phyloP scores from a whole-genome alignment of 2,329 filamentous ascomycete genomes.

The Aotearoamyces nothofagi region DNA sequence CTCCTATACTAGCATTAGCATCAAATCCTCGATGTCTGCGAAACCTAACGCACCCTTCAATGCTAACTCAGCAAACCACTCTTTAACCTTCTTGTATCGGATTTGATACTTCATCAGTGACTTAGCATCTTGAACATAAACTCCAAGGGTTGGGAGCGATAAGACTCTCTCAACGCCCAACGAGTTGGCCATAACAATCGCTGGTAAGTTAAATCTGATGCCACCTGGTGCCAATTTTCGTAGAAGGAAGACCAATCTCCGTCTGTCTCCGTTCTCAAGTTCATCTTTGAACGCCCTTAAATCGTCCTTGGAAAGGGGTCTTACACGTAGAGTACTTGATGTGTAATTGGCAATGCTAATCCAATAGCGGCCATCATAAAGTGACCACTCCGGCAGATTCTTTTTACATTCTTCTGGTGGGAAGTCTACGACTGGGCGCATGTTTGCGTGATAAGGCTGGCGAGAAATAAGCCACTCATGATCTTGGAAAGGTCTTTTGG shows the following conservation, averaged over 20 bases:
- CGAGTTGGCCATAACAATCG: slow-evolving; percentile 6
- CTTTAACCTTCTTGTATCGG: not conserved
- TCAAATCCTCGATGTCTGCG: no score
- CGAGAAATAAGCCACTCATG: slow-evolving; percentile 12
- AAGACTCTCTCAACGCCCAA: not conserved
- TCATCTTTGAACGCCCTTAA: slow-evolving; percentile 6
- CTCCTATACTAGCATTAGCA: no score
- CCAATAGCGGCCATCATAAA: slow-evolving; percentile 50
- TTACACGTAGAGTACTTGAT: slow-evolving; percentile 5
- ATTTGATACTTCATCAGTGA: not conserved
- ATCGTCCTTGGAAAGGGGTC: slow-evolving; percentile 9
- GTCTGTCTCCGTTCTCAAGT: not conserved
- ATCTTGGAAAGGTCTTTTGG: not conserved
- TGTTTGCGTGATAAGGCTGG: slow-evolving; percentile 7
- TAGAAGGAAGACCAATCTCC: slow-evolving; percentile 3
- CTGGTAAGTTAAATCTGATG: slow-evolving; percentile 16
- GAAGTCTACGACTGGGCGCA: not conserved
- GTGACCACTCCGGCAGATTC: slow-evolving; percentile 9
- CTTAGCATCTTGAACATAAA: not conserved
- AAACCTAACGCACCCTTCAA: no score
- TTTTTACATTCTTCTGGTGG: no score
- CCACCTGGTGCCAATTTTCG: slow-evolving; percentile 9
- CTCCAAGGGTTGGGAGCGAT: not conserved
- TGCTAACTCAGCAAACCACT: not conserved
- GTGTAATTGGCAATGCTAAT: slow-evolving; percentile 24